phyloP scores from a whole-genome alignment of 2,329 filamentous ascomycete species.

The Botrytis fabae region DNA sequence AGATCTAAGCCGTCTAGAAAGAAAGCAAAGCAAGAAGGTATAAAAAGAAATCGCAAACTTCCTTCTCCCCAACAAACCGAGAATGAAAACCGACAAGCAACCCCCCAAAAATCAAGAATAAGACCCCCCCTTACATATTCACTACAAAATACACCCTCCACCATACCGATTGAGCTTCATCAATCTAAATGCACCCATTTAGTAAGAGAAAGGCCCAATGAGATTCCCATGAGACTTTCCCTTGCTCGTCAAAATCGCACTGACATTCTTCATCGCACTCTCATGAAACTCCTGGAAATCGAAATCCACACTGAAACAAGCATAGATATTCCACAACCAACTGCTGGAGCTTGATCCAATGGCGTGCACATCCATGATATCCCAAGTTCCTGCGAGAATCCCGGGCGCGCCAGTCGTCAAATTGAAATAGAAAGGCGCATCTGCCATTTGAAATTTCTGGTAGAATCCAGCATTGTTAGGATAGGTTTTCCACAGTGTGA shows the following conservation, averaged over 20 bases:
- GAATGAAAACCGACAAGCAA: not conserved
- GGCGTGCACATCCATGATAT: conserved; percentile 8
- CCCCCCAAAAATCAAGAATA: not conserved
- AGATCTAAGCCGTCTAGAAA: conserved; percentile 1
- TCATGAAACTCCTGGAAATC: conserved; percentile 12
- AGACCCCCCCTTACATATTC: not conserved
- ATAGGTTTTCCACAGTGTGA: not conserved
- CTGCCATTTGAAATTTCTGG: conserved; percentile 13
- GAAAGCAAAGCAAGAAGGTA: conserved; percentile 6
- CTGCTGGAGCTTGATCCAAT: not conserved
- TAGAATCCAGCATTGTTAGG: not conserved
- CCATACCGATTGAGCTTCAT: not conserved
- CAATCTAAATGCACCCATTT: not conserved
- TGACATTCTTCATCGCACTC: conserved; percentile 15
- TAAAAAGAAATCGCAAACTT: not conserved
- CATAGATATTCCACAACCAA: conserved; percentile 21
- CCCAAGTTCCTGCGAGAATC: not conserved
- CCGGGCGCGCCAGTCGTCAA: not conserved
- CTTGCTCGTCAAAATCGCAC: not conserved
- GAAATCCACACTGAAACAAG: conserved; percentile 11
- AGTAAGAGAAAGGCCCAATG: not conserved
- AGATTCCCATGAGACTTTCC: not conserved
- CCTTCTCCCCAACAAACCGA: not conserved
- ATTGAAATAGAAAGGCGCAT: conserved; percentile 1
- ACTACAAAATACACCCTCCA: not conserved